Base-by-base conservation (phyloP, 192 early-diverging fungal genomes). In the Coemansia sp. region DNA sequence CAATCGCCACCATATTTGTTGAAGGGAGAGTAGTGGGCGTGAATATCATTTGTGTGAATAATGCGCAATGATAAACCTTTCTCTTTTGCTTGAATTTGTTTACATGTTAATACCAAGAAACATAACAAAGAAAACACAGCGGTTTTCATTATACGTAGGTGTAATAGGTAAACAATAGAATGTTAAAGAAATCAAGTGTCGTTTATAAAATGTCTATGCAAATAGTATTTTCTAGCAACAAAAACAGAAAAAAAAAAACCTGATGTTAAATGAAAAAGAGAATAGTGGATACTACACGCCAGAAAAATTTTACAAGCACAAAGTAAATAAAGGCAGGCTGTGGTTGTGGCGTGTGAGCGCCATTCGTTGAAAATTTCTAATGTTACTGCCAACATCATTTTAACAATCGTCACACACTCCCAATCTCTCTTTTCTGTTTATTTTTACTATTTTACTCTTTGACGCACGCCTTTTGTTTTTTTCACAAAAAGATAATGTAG, bases 31-130 rank as follows among this genome's bases (percentile, higher is more conserved):
- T 86, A 70, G 70, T 80, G 76, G 4, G 71, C 66, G 58, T 85
- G 82, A 20, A 83, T 68, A 66, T 84, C 84, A 66, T 85, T 87
- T 67, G 85, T 84, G 61, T 84, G 81, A 51, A 84, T 70, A 19
- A 86, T 67, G 27, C 72, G 80, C 9, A 46, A 11, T 11, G 36
- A 4, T 17, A 86, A 9, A 17, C 54, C 6, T 9, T 54, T 14
- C 7, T 8, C 23, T 27, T 54, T 54, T 23, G 54, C 54, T 5
- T 23, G 6, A 27, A 5, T 11, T 23, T 54, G 3, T 54, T 23
- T 7, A 14, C 2, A 8, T 14, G 21, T 27, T 4, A 54, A 8
- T 22, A 22, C 20, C 54, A 54, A 54, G 25, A 8, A 0, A 22
- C 21, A 22, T 8, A 59, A 33, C n/a, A 59, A 59, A 19, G 22